Evolutionary conservation across 176 grass and related monocot species (phyloP).

Genomic region (Triticum turgidum): DNA sequence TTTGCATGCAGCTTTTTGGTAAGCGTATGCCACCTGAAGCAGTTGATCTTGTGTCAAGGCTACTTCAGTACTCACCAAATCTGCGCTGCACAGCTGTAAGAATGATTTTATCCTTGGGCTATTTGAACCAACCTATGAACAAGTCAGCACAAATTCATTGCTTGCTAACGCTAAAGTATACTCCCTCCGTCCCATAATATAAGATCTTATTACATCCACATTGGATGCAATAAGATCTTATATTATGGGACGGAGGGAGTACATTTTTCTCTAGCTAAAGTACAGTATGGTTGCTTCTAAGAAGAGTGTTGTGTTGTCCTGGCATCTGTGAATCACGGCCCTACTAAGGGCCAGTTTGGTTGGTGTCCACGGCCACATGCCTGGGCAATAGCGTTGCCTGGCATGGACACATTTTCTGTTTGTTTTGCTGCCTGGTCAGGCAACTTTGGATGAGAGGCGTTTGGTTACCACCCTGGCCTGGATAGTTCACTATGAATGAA

Average conservation of each 20-base stretch:
- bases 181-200: too few species aligned
- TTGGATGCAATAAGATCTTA: too few species aligned
- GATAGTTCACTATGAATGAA: too few species aligned
- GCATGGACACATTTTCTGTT: too few species aligned
- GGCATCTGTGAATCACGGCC: not conserved
- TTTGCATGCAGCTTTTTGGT: conserved; percentile 60
- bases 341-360: not conserved
- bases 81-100: conserved; percentile 94
- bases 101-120: conserved; percentile 14
- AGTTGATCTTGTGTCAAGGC: conserved; percentile 86
- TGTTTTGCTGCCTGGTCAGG: too few species aligned
- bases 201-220: too few species aligned
- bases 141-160: not conserved
- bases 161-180: not conserved
- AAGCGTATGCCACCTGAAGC: conserved; percentile 88
- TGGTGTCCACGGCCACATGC: too few species aligned
- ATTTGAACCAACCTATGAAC: not conserved
- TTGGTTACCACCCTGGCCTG: too few species aligned
- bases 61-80: conserved; percentile 93
- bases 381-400: too few species aligned
- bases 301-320: not conserved
- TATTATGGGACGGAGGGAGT: too few species aligned
- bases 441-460: too few species aligned
- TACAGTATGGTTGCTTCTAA: not conserved
- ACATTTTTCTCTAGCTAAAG: not conserved